Percentiles rank a stretch among this genome's conserved stretches.
Evolutionary conservation across 108 stramenopile species (phyloP).

Genomic region (Schizochytrium sp.): DNA sequence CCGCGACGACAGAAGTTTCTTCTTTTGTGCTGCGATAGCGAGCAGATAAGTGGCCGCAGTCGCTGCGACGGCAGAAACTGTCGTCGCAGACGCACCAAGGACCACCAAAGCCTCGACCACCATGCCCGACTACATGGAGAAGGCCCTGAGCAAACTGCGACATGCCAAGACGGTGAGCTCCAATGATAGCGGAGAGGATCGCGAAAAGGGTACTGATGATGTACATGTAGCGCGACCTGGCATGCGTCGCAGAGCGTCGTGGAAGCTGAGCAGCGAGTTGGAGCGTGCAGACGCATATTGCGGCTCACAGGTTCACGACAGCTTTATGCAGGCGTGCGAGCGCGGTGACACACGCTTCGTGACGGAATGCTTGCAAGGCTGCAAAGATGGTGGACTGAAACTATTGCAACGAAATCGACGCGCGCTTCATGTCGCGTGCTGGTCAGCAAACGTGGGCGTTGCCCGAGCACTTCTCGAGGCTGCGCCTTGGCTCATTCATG

Average conservation of each 20-base stretch:
- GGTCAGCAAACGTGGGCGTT: background rate
- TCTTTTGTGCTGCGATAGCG: too few relatives aligned
- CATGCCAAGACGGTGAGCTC: background rate
- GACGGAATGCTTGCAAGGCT: background rate
- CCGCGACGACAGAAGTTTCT: too few relatives aligned
- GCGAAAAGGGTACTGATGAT: background rate
- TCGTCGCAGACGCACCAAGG: too few relatives aligned
- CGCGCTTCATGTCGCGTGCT: background rate
- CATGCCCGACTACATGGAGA: background rate
- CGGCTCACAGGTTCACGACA: background rate
- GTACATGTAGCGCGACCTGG: too few relatives aligned
- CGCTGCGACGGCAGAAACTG: too few relatives aligned
- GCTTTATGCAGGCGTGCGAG: background rate
- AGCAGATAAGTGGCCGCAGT: too few relatives aligned
- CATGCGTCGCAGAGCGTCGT: background rate
- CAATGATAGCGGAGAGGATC: background rate
- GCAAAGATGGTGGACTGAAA: background rate
- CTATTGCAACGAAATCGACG: background rate
- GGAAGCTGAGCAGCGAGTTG: background rate
- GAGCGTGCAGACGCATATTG: background rate
- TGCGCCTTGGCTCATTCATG: background rate
- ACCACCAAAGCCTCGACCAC: too few relatives aligned
- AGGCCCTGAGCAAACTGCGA: background rate
- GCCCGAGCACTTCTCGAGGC: background rate
- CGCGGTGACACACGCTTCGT: background rate